These are phyloP conservation scores for Phyllachora maydis DNA, from an alignment of 2,329 filamentous ascomycete species.

Conservation along the genomic window DNA sequence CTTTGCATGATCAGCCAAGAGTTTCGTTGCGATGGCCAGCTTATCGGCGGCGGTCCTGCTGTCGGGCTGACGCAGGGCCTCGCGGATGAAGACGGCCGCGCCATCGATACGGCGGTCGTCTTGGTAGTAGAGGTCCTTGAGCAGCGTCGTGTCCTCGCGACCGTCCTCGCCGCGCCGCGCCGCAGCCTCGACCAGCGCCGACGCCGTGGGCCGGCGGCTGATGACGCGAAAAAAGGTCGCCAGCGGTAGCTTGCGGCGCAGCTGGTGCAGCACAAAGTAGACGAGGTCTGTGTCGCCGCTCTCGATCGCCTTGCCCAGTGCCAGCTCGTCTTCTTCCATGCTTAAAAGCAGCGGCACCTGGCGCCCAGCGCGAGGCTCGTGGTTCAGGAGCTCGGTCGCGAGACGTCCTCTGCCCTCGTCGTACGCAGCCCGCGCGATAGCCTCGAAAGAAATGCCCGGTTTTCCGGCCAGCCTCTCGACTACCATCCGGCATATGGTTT, in stretches of 20 bases:
- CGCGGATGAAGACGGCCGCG: conserved; percentile 66
- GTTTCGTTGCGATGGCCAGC: conserved; percentile 64
- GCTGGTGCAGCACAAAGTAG: conserved; percentile 68
- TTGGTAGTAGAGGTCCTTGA: conserved; percentile 96
- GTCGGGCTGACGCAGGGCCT: conserved; percentile 58
- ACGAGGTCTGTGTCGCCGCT: conserved; percentile 87
- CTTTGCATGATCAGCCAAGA: conserved; percentile 59
- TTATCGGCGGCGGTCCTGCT: conserved; percentile 60
- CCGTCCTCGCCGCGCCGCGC: conserved; percentile 24
- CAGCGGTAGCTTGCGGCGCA: conserved; percentile 78
- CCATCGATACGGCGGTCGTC: conserved; percentile 82
- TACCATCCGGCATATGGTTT: conserved; percentile 67
- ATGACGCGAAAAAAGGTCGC: conserved; percentile 86
- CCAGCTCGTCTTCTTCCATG: conserved; percentile 92
- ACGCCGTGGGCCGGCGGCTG: conserved; percentile 67
- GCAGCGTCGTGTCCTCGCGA: conserved; percentile 45
- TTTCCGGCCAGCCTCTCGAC: conserved; percentile 76
- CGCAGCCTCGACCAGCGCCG: conserved; percentile 72
- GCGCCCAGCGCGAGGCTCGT: conserved; percentile 85
- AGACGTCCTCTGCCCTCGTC: conserved; percentile 81
- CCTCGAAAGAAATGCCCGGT: conserved; percentile 84
- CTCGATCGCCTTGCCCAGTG: conserved; percentile 89
- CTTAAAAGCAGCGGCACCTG: conserved; percentile 83
- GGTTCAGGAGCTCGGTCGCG: conserved; percentile 77
- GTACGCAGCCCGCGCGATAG: conserved; percentile 81